A percentile compares a stretch with the other conserved stretches of the same genome.
Conservation (phyloP, 1,284 basidiomycete species). For the Puccinia polysora region DNA sequence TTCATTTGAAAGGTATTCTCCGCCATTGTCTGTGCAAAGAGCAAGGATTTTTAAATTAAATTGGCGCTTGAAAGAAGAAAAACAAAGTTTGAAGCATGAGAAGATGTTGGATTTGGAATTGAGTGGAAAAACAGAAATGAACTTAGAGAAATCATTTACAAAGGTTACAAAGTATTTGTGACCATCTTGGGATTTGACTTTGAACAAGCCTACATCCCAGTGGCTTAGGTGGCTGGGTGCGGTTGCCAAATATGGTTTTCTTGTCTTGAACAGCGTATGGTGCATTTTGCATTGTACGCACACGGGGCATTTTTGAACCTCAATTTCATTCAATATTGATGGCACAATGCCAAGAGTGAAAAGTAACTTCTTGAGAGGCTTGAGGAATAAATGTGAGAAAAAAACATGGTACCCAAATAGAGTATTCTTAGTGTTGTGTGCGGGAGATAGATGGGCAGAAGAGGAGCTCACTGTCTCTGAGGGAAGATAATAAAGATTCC, state of each 20-base stretch:
- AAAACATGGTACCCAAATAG: neutral
- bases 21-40: slow-evolving; percentile 52
- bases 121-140: neutral
- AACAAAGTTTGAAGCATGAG: slow-evolving; percentile 51
- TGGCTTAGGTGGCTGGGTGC: neutral
- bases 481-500: too few species aligned
- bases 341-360: neutral
- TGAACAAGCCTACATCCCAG: neutral
- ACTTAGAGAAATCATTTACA: neutral
- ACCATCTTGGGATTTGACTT: neutral
- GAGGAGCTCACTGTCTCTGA: too few species aligned
- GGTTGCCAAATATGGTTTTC: neutral
- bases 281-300: slow-evolving; percentile 4
- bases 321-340: neutral
- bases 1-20: slow-evolving; percentile 49
- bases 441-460: too few species aligned
- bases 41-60: slow-evolving; percentile 50
- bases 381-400: neutral
- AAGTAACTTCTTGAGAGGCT: neutral
- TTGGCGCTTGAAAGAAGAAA: slow-evolving; percentile 48
- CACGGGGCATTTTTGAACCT: neutral
- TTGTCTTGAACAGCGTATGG: neutral
- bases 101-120: neutral
- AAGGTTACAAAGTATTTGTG: neutral
- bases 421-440: too few species aligned